These are phyloP conservation scores for Usnea hakonensis DNA, from an alignment of 495 filamentous ascomycete genomes.

Conservation along the genomic window DNA sequence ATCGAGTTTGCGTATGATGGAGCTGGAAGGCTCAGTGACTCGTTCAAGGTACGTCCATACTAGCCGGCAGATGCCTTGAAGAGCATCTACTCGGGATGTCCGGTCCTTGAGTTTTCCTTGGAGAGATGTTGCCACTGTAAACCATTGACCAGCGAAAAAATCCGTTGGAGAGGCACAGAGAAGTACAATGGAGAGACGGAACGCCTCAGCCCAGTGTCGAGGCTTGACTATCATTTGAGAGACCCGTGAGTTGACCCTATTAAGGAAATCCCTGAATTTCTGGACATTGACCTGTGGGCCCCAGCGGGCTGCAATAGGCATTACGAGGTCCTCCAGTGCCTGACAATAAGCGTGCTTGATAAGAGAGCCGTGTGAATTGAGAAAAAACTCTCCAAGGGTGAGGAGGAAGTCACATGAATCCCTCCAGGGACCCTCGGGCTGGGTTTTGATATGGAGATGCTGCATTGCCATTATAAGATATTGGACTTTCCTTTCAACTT, in stretches of 20 bases:
- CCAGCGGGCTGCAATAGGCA: constrained; percentile 78
- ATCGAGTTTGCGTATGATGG: constrained; percentile 70
- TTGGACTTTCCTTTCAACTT: constrained; percentile 72
- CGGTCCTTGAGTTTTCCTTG: constrained; percentile 79
- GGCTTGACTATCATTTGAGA: constrained; percentile 81
- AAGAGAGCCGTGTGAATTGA: constrained; percentile 71
- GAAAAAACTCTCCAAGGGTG: constrained; percentile 70
- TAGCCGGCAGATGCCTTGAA: constrained; percentile 86
- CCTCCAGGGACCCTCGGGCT: constrained; percentile 68
- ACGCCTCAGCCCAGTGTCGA: constrained; percentile 80
- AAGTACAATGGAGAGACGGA: constrained; percentile 74
- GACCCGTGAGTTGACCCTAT: constrained; percentile 64
- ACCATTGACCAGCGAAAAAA: constrained; percentile 75
- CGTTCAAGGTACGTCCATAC: constrained; percentile 95
- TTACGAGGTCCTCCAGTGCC: constrained; percentile 73
- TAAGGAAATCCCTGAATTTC: constrained; percentile 79
- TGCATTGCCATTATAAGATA: constrained; percentile 85
- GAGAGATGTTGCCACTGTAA: constrained; percentile 65
- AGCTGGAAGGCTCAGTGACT: constrained; percentile 59
- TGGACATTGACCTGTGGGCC: constrained; percentile 63
- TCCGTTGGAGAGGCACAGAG: constrained; percentile 84
- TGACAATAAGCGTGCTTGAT: constrained; percentile 93
- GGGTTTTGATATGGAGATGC: constrained; percentile 63
- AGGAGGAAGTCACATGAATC: constrained; percentile 84
- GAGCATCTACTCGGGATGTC: constrained; percentile 63